Conservation (phyloP, 148 eudicot genomes). For the Rhododendron ovatum region DNA sequence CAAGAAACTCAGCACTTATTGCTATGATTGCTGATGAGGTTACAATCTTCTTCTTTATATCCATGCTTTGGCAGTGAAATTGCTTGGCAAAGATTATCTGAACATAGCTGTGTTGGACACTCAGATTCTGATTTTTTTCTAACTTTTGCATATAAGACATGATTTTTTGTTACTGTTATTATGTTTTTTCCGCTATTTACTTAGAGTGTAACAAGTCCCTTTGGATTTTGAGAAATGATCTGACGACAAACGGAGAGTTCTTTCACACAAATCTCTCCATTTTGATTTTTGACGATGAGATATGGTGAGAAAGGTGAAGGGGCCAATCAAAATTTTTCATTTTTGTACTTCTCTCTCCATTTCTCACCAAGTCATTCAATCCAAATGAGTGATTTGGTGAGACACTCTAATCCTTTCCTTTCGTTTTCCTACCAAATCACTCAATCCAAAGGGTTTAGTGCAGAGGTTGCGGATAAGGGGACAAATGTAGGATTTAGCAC, state of each 20-base stretch:
- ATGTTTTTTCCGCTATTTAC: neutral
- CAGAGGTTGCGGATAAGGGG: neutral
- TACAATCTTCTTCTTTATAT: neutral
- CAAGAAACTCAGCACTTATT: slow-evolving; percentile 64
- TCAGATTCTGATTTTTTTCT: neutral
- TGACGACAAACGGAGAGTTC: neutral
- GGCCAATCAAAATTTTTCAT: neutral
- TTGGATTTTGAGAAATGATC: neutral
- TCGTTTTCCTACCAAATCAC: too few relatives aligned
- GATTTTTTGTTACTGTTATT: neutral
- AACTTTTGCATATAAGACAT: neutral
- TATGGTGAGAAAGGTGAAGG: neutral
- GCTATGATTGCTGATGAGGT: slow-evolving; percentile 89
- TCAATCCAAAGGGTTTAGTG: neutral
- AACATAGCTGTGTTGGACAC: neutral
- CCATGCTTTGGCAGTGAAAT: neutral
- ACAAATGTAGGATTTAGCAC: neutral
- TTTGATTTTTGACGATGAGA: neutral
- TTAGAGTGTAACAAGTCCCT: neutral
- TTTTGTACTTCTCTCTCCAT: neutral
- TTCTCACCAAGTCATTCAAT: neutral
- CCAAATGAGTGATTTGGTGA: neutral
- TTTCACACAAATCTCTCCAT: neutral
- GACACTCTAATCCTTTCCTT: neutral
- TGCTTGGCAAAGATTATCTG: neutral